A percentile compares a stretch with the other conserved stretches of the same genome.
These are phyloP conservation scores for Boechera retrofracta DNA, from an alignment of 345 rosid species.

Conservation along the genomic window DNA sequence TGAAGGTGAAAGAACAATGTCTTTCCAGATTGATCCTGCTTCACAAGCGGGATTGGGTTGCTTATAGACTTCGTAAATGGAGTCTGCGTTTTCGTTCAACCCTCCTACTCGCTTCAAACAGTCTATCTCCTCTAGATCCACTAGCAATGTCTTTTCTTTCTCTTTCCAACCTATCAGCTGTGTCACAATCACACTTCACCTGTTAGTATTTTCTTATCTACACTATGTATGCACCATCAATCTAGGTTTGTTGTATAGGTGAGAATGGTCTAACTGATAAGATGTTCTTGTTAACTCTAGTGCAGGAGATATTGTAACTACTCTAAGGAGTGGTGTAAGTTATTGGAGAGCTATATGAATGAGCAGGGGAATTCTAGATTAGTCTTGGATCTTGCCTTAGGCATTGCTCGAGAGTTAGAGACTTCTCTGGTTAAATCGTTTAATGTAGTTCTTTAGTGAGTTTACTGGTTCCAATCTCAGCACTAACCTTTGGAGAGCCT, in stretches of 20 bases:
- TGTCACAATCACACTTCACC: conserved; percentile 43
- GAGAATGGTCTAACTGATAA: neutral
- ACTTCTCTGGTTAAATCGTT: neutral
- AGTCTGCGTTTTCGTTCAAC: conserved; percentile 80
- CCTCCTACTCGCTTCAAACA: conserved; percentile 66
- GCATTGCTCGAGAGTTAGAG: neutral
- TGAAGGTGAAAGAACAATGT: conserved; percentile 88
- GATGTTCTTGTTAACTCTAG: neutral
- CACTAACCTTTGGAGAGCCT: conserved; percentile 78
- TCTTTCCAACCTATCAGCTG: conserved; percentile 99
- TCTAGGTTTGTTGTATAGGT: neutral
- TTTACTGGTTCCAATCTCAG: neutral
- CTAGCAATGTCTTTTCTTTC: conserved; percentile 77
- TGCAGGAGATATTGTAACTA: neutral
- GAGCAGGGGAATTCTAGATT: neutral
- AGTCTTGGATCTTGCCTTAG: conserved; percentile 7
- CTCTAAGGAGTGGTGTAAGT: neutral
- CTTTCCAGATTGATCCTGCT: conserved; percentile 92
- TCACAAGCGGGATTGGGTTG: conserved; percentile 70
- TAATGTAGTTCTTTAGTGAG: conserved; percentile 4
- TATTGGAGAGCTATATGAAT: neutral
- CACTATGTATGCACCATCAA: neutral
- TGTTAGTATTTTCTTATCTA: conserved; percentile 40
- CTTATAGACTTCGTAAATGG: conserved; percentile 73
- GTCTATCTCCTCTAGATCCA: conserved; percentile 85